These are phyloP conservation scores for Arthrobotrys sphaeroides DNA, from an alignment of 2,329 filamentous ascomycete species.

Conservation along the genomic window DNA sequence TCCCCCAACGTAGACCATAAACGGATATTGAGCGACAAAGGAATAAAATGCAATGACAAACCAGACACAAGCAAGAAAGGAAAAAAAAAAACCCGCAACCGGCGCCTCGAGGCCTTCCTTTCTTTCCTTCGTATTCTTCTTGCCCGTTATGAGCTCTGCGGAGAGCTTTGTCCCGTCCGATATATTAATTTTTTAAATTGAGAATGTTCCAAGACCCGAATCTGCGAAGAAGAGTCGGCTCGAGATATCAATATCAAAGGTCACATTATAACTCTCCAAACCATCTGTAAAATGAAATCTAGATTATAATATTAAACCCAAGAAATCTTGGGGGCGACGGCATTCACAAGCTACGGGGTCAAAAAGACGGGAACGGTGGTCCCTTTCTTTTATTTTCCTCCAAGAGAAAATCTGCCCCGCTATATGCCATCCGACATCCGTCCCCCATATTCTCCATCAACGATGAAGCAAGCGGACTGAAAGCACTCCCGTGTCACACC, in stretches of 20 bases:
- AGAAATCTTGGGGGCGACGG: conserved; percentile 10
- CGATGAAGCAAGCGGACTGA: neutral
- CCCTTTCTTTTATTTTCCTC: neutral
- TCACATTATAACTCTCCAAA: neutral
- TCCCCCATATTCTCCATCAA: conserved; percentile 7
- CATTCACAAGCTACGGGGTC: too few species aligned
- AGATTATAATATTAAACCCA: neutral
- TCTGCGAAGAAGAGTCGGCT: too few species aligned
- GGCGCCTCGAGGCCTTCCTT: neutral
- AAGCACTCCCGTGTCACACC: neutral
- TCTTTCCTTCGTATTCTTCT: conserved; percentile 6
- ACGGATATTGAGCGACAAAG: conserved; percentile 9
- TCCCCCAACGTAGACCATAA: neutral
- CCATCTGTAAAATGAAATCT: neutral
- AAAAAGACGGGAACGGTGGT: neutral
- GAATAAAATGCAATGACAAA: neutral
- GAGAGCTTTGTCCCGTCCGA: conserved; percentile 12
- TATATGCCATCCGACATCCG: neutral
- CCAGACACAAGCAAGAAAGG: too few species aligned
- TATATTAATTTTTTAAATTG: conserved; percentile 8
- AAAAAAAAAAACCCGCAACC: neutral
- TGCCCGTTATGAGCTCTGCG: neutral
- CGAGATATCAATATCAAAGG: neutral
- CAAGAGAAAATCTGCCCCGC: conserved; percentile 2
- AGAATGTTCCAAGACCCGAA: conserved; percentile 11